A percentile compares a stretch with the other conserved stretches of the same genome.
Conservation (phyloP, 345 rosid genomes). For the Eucalyptus brandiana region DNA sequence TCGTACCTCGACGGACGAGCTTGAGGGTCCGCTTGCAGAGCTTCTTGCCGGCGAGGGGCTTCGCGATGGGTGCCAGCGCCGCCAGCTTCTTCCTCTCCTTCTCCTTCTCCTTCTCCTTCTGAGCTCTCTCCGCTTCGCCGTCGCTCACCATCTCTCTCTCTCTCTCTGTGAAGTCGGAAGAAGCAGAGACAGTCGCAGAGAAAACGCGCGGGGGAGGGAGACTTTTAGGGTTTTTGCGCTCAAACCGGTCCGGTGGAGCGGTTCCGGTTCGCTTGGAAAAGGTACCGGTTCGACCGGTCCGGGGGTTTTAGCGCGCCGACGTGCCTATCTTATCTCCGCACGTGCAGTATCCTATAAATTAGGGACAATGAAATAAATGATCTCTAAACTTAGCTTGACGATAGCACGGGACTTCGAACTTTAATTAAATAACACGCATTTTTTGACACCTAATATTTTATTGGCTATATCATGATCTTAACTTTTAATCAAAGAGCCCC, state of each 20-base stretch:
- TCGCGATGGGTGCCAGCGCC: conserved; percentile 77
- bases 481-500: no score
- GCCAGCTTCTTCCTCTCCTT: conserved; percentile 42
- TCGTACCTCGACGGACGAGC: conserved; percentile 73
- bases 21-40: conserved; percentile 77
- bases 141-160: conserved; percentile 1
- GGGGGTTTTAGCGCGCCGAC: neutral
- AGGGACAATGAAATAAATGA: rapidly evolving
- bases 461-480: no score
- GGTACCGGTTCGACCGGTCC: neutral
- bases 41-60: conserved; percentile 90
- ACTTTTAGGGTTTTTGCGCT: neutral
- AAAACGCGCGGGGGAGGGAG: neutral
- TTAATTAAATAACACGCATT: neutral
- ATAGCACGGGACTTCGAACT: neutral
- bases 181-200: neutral
- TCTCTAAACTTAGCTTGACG: rapidly evolving
- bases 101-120: conserved; percentile 51
- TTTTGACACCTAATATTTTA: no score
- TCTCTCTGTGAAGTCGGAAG: neutral
- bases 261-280: neutral
- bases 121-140: conserved; percentile 65
- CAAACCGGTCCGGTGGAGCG: neutral
- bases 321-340: neutral
- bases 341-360: neutral